Conservation (phyloP, 495 filamentous ascomycete genomes). For the Aspergillus bertholletiae region DNA sequence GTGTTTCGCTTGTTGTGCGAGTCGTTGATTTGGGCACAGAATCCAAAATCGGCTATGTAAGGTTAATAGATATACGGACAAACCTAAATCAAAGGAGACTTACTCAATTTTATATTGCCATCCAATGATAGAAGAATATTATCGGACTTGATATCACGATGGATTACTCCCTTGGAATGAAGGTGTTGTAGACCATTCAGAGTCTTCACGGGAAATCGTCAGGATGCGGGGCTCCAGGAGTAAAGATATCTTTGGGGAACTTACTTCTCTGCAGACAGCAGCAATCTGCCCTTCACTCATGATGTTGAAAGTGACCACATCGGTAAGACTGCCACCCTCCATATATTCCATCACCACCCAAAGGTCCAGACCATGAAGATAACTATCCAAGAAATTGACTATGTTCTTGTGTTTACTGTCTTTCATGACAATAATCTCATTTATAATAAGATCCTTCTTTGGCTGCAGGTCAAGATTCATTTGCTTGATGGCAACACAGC, state of each 20-base stretch:
- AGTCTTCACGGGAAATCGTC: slow-evolving; percentile 46
- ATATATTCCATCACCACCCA: slow-evolving; percentile 99
- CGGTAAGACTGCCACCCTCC: slow-evolving; percentile 96
- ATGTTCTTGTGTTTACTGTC: slow-evolving; percentile 98
- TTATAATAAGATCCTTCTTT: slow-evolving; percentile 98
- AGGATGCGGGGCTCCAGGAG: not conserved
- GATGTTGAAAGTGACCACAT: slow-evolving; percentile 98
- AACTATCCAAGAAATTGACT: slow-evolving; percentile 98
- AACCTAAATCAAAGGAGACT: slow-evolving; percentile 28
- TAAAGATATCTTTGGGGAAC: slow-evolving; percentile 12
- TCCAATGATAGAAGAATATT: slow-evolving; percentile 95
- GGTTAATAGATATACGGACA: slow-evolving; percentile 27
- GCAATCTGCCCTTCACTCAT: slow-evolving; percentile 98
- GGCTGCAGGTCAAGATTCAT: slow-evolving; percentile 99
- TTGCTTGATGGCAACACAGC: slow-evolving; percentile 96
- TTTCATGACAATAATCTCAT: slow-evolving; percentile 99
- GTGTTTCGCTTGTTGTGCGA: slow-evolving; percentile 95
- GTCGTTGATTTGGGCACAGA: slow-evolving; percentile 98
- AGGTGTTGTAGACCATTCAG: slow-evolving; percentile 89
- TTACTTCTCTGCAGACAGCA: slow-evolving; percentile 84
- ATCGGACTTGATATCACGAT: slow-evolving; percentile 98
- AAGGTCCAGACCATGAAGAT: slow-evolving; percentile 78
- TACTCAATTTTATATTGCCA: slow-evolving; percentile 96
- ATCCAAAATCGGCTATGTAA: slow-evolving; percentile 86
- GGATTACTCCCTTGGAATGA: slow-evolving; percentile 96